A percentile compares a stretch with the other conserved stretches of the same genome.
These are phyloP conservation scores for Phytophthora pini DNA, from an alignment of 352 stramenopile species.

Conservation along the genomic window DNA sequence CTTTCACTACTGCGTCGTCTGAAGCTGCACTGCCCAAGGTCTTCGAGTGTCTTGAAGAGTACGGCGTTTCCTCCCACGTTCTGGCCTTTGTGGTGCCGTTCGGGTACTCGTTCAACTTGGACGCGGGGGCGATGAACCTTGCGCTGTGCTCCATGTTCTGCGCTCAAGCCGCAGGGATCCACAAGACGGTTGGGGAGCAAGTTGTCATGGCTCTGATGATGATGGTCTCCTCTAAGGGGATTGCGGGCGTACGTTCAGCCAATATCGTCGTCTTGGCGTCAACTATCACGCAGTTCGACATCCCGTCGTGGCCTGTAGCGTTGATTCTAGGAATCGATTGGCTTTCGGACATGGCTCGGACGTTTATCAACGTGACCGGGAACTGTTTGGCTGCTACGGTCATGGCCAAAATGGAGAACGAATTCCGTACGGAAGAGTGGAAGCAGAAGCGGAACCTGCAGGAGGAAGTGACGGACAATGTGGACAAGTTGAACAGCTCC, in stretches of 20 bases:
- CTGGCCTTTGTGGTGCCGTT: slow-evolving; percentile 51
- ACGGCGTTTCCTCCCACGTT: slow-evolving; percentile 48
- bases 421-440: slow-evolving; percentile 52
- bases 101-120: slow-evolving; percentile 64
- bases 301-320: slow-evolving; percentile 50
- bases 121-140: slow-evolving; percentile 46
- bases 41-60: slow-evolving; percentile 48
- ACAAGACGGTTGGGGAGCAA: slow-evolving; percentile 52
- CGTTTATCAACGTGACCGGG: slow-evolving; percentile 50
- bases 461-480: not conserved
- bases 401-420: slow-evolving; percentile 59
- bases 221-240: slow-evolving; percentile 50
- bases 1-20: slow-evolving; percentile 53
- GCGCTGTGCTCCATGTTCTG: slow-evolving; percentile 50
- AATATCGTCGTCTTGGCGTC: slow-evolving; percentile 42
- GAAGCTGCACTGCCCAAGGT: slow-evolving; percentile 54
- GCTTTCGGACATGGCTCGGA: slow-evolving; percentile 54
- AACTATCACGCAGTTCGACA: slow-evolving; percentile 46
- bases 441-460: slow-evolving; percentile 18
- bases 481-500: slow-evolving; percentile 14
- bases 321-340: slow-evolving; percentile 51
- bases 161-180: slow-evolving; percentile 42
- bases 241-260: slow-evolving; percentile 45
- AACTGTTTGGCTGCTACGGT: slow-evolving; percentile 50
- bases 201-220: slow-evolving; percentile 55